A percentile compares a stretch with the other conserved stretches of the same genome.
phyloP scores from a whole-genome alignment of 495 filamentous ascomycete species.

The Aspergillus heteromorphus region DNA sequence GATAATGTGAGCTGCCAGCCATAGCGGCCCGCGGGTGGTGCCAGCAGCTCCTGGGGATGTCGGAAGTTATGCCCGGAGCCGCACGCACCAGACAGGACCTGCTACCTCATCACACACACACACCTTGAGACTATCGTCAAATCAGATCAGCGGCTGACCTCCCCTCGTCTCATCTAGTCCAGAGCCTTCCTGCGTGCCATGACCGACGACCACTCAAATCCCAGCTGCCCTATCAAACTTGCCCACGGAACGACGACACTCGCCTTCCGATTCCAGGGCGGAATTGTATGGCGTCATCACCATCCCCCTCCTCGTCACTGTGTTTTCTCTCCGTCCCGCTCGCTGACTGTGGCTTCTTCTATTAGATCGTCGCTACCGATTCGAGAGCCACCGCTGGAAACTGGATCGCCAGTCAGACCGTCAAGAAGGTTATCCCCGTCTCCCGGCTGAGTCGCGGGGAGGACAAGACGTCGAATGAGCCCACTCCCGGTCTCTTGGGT shows the following conservation, averaged over 20 bases:
- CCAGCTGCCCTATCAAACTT: constrained; percentile 95
- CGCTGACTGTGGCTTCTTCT: constrained; percentile 4
- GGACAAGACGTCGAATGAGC: constrained; percentile 65
- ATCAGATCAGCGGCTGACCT: not conserved
- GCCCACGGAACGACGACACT: constrained; percentile 99
- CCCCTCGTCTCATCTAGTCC: constrained; percentile 43
- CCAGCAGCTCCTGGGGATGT: not conserved
- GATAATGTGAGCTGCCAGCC: constrained; percentile 60
- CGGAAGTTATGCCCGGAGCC: not conserved
- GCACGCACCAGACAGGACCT: not conserved
- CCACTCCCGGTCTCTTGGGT: constrained; percentile 71
- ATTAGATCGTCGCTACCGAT: constrained; percentile 91
- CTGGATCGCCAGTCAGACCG: constrained; percentile 99
- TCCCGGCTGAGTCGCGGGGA: constrained; percentile 44
- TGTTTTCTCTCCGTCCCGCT: not conserved
- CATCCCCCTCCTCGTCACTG: no score
- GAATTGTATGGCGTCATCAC: constrained; percentile 54
- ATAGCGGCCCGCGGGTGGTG: not conserved
- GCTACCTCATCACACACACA: no score
- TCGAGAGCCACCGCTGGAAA: constrained; percentile 92
- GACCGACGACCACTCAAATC: constrained; percentile 96
- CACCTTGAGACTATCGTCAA: not conserved
- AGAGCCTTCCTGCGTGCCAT: constrained; percentile 91
- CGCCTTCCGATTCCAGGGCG: constrained; percentile 93
- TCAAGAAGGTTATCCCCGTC: constrained; percentile 91